Conservation (phyloP, 1,284 basidiomycete species). For the Naganishia sp. region DNA sequence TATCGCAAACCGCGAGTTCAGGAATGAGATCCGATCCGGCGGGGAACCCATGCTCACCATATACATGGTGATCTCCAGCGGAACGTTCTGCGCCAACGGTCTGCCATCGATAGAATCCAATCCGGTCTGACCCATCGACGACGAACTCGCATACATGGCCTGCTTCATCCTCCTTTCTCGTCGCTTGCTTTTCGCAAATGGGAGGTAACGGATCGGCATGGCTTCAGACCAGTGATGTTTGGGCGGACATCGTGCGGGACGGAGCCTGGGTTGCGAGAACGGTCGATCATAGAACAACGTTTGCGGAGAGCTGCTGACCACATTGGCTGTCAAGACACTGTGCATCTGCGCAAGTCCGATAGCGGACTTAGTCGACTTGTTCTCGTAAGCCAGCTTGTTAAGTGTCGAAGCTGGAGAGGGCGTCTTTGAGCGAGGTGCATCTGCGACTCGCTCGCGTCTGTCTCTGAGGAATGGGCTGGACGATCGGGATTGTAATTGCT, state of each 20-base stretch:
- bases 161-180: conserved; percentile 57
- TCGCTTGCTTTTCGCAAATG: conserved; percentile 43
- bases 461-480: background rate
- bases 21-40: background rate
- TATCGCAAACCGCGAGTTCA: background rate
- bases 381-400: conserved; percentile 22
- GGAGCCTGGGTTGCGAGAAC: conserved; percentile 44
- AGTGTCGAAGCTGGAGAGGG: conserved; percentile 23
- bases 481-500: conserved; percentile 16
- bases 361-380: conserved; percentile 8
- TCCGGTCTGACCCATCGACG: conserved; percentile 46
- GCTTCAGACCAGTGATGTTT: conserved; percentile 65
- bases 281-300: conserved; percentile 15
- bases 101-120: conserved; percentile 57
- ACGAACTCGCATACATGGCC: conserved; percentile 62
- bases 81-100: conserved; percentile 66
- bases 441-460: conserved; percentile 21
- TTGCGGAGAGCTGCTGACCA: conserved; percentile 5
- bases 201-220: conserved; percentile 68
- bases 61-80: conserved; percentile 71
- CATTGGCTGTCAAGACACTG: conserved; percentile 10
- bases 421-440: conserved; percentile 1
- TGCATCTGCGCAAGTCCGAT: conserved; percentile 17
- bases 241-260: conserved; percentile 65
- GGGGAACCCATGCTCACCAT: conserved; percentile 57